phyloP scores from a whole-genome alignment of 1,284 basidiomycete species.

The Cryptococcus sp. region DNA sequence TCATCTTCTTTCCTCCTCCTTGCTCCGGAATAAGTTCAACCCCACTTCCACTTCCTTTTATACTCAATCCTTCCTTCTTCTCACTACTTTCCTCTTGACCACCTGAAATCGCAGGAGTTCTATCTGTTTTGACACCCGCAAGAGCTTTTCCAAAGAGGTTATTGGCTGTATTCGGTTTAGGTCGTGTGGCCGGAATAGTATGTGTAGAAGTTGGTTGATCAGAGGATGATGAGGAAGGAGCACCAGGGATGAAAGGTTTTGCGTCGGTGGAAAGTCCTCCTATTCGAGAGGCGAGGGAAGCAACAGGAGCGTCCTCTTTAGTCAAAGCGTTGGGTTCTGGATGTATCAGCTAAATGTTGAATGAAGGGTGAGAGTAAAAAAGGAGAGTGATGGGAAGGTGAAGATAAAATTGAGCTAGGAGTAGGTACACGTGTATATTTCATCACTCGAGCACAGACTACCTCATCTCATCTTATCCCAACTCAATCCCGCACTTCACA shows the following conservation, averaged over 20 bases:
- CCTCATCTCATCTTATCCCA: too few relatives aligned
- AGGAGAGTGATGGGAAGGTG: background rate
- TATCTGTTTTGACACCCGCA: conserved; percentile 33
- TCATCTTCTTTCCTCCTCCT: background rate
- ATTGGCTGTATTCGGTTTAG: conserved; percentile 25
- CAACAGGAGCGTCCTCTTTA: conserved; percentile 22
- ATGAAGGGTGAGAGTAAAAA: background rate
- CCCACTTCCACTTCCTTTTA: background rate
- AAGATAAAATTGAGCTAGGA: background rate
- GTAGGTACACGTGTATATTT: too few relatives aligned
- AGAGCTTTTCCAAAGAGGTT: conserved; percentile 37
- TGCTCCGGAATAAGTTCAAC: background rate
- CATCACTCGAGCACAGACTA: too few relatives aligned
- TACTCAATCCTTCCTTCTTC: background rate
- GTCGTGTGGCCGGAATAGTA: conserved; percentile 10
- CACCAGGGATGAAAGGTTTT: background rate
- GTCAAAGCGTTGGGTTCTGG: background rate
- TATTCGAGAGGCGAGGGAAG: conserved; percentile 35
- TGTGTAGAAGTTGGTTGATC: background rate
- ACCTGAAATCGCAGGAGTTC: conserved; percentile 1
- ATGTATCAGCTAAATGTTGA: background rate
- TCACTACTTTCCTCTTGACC: background rate
- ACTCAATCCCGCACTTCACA: background rate
- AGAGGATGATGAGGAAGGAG: conserved; percentile 4
- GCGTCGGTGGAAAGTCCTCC: conserved; percentile 32